A percentile compares a stretch with the other conserved stretches of the same genome.
Evolutionary conservation across 2,329 filamentous ascomycete genomes (phyloP).

Genomic region (Lasiodiplodia sp.): DNA sequence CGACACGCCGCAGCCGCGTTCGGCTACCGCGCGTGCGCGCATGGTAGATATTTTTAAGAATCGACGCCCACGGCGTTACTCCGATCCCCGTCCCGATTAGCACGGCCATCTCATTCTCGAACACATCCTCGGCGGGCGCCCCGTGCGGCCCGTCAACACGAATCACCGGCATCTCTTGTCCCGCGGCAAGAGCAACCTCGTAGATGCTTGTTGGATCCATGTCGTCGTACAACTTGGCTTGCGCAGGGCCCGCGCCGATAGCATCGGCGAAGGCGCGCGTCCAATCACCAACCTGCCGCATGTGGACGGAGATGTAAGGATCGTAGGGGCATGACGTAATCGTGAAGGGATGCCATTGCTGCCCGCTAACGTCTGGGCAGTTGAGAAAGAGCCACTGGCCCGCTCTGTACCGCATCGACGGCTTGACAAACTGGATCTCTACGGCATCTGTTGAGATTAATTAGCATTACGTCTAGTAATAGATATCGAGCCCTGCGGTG

Average conservation of each 20-base stretch:
- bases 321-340: conserved; percentile 98
- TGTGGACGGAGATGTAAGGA: conserved; percentile 90
- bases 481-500: no score
- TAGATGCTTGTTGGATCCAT: conserved; percentile 97
- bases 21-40: conserved; percentile 90
- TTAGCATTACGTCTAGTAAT: no score
- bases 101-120: conserved; percentile 88
- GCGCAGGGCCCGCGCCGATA: conserved; percentile 86
- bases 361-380: conserved; percentile 82
- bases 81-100: conserved; percentile 87
- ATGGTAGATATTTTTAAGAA: conserved; percentile 98
- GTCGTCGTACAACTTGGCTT: conserved; percentile 87
- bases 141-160: conserved; percentile 96
- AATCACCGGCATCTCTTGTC: conserved; percentile 87
- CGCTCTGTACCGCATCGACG: conserved; percentile 96
- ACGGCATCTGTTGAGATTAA: conserved; percentile 78
- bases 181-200: conserved; percentile 92
- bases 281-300: conserved; percentile 96
- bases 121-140: conserved; percentile 96
- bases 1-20: conserved; percentile 86
- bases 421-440: conserved; percentile 96
- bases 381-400: conserved; percentile 98
- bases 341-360: conserved; percentile 97
- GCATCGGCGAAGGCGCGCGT: conserved; percentile 90
- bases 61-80: conserved; percentile 85